Base-by-base conservation (phyloP, 2,329 filamentous ascomycete species). In the Paramyrothecium roridum region DNA sequence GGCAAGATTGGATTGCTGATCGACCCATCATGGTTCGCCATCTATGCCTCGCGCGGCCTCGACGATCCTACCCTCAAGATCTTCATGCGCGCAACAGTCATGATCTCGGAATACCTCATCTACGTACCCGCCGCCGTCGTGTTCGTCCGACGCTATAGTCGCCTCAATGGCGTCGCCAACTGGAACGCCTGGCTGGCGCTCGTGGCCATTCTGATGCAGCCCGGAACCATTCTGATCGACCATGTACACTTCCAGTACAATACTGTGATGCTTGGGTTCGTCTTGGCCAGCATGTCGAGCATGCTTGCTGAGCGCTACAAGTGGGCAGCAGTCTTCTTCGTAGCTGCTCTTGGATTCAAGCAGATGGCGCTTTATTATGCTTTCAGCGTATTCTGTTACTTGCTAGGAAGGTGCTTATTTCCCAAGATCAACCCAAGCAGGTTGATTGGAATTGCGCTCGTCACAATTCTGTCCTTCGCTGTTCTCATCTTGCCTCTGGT, bases 301-400 rank as follows among this genome's bases (percentile, higher is more conserved):
- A 89, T 98, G 75, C 73, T 96, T 52, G 91, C 92, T 3, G 90
- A 90, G 3, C 84, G 92, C 50, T 88, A 88, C 65, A 82, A 96
- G 58, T 97, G 93, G 92, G 85, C 90, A 23, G 92, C 91, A 59
- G 84, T 96, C 56, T 96, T 96, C 76, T 99, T 99, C 64, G 95
- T 99, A 8, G 85, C 84, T 17, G 90, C 93, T 3, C 79, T 99
- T n/a, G 91, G 91, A 7, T 99, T 98, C 80, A 99, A 99, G 78
- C 95, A 99, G 73, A 99, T 99, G 96, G 93, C 93, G 1, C 80
- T 99, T 17, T 99, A 98, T 76, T 99, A 97, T 72, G 92, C 96
- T 3, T 93, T 96, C 16, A 87, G 88, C 20, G 87, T 98, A 55
- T 98, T 98, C 70, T 89, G 91, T 33, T 99, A 93, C 67, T 85